Evolutionary conservation across 305 asterid species (phyloP).

Genomic region (Withania somnifera): DNA sequence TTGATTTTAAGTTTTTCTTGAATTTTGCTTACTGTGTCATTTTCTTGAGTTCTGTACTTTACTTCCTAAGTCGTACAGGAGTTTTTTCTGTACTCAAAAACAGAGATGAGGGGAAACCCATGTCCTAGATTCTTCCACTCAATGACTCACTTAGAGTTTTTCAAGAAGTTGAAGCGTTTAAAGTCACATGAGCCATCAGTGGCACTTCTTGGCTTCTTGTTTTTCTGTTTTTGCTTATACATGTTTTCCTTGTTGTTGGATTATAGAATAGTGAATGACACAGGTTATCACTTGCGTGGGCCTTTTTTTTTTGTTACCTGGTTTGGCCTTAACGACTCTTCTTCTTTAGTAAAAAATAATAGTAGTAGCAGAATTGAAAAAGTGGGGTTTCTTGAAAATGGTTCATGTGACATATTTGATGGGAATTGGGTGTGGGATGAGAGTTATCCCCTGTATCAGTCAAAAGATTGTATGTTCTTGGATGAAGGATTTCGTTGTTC

Average conservation of each 20-base stretch:
- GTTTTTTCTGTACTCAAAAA: neutral
- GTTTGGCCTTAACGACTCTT: conserved; percentile 27
- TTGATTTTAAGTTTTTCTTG: no score
- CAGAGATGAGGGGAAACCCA: conserved; percentile 27
- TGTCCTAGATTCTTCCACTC: conserved; percentile 2
- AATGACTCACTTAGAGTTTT: conserved; percentile 30
- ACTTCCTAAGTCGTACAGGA: no score
- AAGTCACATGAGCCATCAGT: conserved; percentile 37
- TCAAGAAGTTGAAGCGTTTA: conserved; percentile 51
- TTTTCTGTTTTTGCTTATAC: conserved; percentile 37
- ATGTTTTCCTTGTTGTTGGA: conserved; percentile 45
- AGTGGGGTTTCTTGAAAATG: conserved; percentile 44
- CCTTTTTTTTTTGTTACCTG: conserved; percentile 18
- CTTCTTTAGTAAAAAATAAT: neutral
- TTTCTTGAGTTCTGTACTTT: no score
- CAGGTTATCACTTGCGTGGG: conserved; percentile 18
- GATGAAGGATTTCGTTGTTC: conserved; percentile 77
- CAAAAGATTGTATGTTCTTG: conserved; percentile 58
- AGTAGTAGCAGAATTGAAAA: conserved; percentile 9
- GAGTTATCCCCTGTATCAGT: conserved; percentile 57
- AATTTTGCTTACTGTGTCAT: no score
- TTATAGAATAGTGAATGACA: conserved; percentile 30
- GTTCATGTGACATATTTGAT: conserved; percentile 51
- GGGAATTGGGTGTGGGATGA: conserved; percentile 96
- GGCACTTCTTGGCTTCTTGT: conserved; percentile 58